A percentile compares a stretch with the other conserved stretches of the same genome.
phyloP scores from a whole-genome alignment of 805 yeast species.

The Ogataea sp. region DNA sequence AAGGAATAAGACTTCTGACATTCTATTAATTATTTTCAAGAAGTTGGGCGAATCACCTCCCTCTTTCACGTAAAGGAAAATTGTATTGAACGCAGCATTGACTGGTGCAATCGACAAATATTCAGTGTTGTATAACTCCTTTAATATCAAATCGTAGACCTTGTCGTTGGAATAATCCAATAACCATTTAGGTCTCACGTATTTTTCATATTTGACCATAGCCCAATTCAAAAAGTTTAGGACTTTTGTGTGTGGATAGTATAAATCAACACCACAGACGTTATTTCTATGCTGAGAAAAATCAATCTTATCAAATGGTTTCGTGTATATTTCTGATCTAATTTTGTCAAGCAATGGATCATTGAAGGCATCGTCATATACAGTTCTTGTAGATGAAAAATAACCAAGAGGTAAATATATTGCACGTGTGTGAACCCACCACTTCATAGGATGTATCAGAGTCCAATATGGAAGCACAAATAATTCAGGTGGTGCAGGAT shows the following conservation, averaged over 20 bases:
- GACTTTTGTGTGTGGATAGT: slow-evolving; percentile 79
- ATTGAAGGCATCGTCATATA: slow-evolving; percentile 36
- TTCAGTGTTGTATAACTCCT: slow-evolving; percentile 73
- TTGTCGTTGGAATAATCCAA: slow-evolving; percentile 39
- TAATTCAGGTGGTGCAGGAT: slow-evolving; percentile 95
- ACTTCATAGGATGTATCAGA: slow-evolving; percentile 88
- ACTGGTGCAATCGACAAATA: slow-evolving; percentile 90
- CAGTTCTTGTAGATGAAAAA: slow-evolving; percentile 46
- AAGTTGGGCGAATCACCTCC: slow-evolving; percentile 63
- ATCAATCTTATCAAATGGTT: slow-evolving; percentile 57
- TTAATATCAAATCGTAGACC: slow-evolving; percentile 57
- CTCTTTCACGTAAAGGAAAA: slow-evolving; percentile 62
- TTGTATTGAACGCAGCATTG: slow-evolving; percentile 73
- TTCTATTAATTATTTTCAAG: slow-evolving; percentile 43
- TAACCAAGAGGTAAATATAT: slow-evolving; percentile 86
- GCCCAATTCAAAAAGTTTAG: slow-evolving; percentile 54
- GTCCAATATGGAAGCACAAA: slow-evolving; percentile 78
- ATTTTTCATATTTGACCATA: slow-evolving; percentile 59
- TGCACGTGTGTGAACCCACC: slow-evolving; percentile 99
- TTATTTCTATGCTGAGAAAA: slow-evolving; percentile 68
- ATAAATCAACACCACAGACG: slow-evolving; percentile 87
- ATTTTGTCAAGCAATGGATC: slow-evolving; percentile 58
- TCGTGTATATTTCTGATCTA: slow-evolving; percentile 71
- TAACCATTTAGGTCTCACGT: slow-evolving; percentile 72
- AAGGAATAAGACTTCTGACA: slow-evolving; percentile 72